Percentiles rank a stretch among this genome's conserved stretches.
Evolutionary conservation across 2,329 filamentous ascomycete genomes (phyloP).

Genomic region (Penicillium thymicola): DNA sequence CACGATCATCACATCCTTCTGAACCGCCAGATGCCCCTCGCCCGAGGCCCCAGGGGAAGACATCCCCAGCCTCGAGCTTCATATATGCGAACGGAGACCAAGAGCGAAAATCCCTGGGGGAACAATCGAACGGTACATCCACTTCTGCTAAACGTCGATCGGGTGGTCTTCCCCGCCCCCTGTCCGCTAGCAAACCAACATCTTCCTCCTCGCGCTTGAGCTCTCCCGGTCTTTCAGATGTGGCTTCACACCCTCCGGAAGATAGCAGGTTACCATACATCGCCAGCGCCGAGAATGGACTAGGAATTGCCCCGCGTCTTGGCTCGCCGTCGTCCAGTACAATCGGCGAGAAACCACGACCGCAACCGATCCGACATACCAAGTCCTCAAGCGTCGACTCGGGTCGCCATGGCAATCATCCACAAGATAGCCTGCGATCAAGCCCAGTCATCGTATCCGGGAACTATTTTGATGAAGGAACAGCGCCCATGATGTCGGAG

Average conservation of each 20-base stretch:
- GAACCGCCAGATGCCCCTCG: slow-evolving; percentile 28
- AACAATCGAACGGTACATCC: slow-evolving; percentile 19
- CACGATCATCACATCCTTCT: slow-evolving; percentile 50
- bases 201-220: slow-evolving; percentile 31
- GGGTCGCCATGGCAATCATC: slow-evolving; percentile 12
- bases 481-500: slow-evolving; percentile 23
- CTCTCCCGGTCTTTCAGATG: slow-evolving; percentile 29
- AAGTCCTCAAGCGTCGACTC: slow-evolving; percentile 38
- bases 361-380: slow-evolving; percentile 23
- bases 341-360: slow-evolving; percentile 15
- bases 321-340: slow-evolving; percentile 22
- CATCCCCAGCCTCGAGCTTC: slow-evolving; percentile 31
- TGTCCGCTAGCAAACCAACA: slow-evolving; percentile 19
- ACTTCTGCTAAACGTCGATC: slow-evolving; percentile 29
- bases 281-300: slow-evolving; percentile 22
- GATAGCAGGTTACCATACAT: slow-evolving; percentile 17
- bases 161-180: slow-evolving; percentile 29
- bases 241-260: slow-evolving; percentile 24
- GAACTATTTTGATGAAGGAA: slow-evolving; percentile 19
- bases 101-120: slow-evolving; percentile 25
- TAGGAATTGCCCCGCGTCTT: slow-evolving; percentile 19
- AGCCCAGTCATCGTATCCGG: slow-evolving; percentile 34
- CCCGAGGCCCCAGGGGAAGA: slow-evolving; percentile 25
- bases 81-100: slow-evolving; percentile 39
- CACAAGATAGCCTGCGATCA: slow-evolving; percentile 26